Base-by-base conservation (phyloP, 768 basidiomycete species). In the Mycena chlorophos region DNA sequence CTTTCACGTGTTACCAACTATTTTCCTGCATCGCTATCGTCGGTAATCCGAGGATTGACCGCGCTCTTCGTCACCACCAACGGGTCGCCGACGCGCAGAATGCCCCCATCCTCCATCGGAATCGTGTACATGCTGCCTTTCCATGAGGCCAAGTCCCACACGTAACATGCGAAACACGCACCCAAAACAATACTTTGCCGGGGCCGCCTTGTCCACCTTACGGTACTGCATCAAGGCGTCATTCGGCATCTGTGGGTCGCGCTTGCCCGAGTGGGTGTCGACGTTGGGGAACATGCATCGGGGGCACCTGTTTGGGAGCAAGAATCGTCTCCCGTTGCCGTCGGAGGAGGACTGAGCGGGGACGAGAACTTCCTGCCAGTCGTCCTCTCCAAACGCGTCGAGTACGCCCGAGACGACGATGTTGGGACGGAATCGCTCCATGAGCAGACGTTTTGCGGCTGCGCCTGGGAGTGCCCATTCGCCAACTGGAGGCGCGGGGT, bases 171-270 rank as follows among this genome's bases (percentile, higher is more conserved):
- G 28, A 22, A 17, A 5, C 1, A 39, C 56, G 19, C 20, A 62
- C 60, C 60, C 60, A 17, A 58, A 57, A 40, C 60, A 62, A 43
- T 62, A 62, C 22, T 62, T 62, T 0, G 56, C 29, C 16, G 56
- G 56, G 13, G 43, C 51, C 0, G 31, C 12, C 3, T 42, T 42
- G 1, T 62, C 60, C 22, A 62, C 60, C 39, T 53, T 54, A 14
- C 60, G 60, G 17, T 62, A 62, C 54, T 62, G 60, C 60, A 62
- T 62, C 60, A 62, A 55, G 17, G 60, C 60, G 16, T 62, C 58
- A 14, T 61, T 61, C 0, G 60, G 60, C 60, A 61, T 61, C 50
- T 54, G 37, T 8, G 60, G 30, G 22, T 61, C 60, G 19, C 60
- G 60, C 27, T 37, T 48, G 3, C 60, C 60, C 16, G 20, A 51